These are phyloP conservation scores for Bromus sterilis DNA, from an alignment of 176 grass and related monocot genomes.

Conservation along the genomic window DNA sequence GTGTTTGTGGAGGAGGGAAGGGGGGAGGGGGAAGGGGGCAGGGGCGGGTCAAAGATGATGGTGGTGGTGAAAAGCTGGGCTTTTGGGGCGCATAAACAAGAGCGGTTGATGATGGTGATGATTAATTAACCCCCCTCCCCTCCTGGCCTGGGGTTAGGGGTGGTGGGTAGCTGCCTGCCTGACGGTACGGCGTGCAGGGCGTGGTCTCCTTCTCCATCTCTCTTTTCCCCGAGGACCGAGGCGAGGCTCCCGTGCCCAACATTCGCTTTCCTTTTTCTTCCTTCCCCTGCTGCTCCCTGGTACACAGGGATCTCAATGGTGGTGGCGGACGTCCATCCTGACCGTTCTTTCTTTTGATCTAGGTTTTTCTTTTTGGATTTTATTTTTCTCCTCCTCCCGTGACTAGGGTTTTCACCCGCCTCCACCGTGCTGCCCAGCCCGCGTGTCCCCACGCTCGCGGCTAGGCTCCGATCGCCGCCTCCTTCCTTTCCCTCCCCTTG, in stretches of 20 bases:
- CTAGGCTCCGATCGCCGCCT: too few species aligned
- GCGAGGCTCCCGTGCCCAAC: not conserved
- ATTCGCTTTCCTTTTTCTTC: not conserved
- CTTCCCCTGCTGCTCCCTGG: not conserved
- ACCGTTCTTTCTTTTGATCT: not conserved
- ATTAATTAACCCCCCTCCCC: not conserved
- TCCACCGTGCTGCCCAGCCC: too few species aligned
- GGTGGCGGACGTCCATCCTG: not conserved
- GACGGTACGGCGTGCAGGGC: not conserved
- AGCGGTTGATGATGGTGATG: not conserved
- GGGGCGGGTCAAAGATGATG: conserved; percentile 50
- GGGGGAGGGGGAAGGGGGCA: too few species aligned
- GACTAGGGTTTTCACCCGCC: too few species aligned
- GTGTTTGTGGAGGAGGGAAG: conserved; percentile 21
- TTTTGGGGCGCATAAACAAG: conserved; percentile 28
- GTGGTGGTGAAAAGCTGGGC: conserved; percentile 24
- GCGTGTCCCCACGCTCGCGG: too few species aligned
- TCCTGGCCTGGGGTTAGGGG: not conserved
- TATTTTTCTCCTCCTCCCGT: too few species aligned
- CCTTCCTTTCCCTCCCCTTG: too few species aligned
- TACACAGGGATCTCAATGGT: not conserved
- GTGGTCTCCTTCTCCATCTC: not conserved
- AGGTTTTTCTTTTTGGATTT: too few species aligned
- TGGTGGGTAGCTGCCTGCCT: not conserved
- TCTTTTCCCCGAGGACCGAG: not conserved